phyloP scores from a whole-genome alignment of 257 asterid species.

The Petrea volubilis region DNA sequence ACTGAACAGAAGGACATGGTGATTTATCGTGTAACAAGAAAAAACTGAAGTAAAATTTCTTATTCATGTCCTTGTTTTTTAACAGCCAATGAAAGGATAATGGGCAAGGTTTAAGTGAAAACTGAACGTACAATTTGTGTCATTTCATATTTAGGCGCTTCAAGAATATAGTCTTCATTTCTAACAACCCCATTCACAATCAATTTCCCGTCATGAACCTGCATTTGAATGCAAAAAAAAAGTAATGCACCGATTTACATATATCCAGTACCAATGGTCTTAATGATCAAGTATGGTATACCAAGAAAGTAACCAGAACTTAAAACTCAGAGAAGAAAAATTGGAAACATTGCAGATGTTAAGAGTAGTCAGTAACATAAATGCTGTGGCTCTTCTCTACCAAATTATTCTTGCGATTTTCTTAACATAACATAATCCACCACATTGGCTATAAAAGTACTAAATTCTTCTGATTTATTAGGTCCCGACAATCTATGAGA shows the following conservation, averaged over 20 bases:
- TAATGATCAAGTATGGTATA: neutral
- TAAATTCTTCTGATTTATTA: neutral
- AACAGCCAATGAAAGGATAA: neutral
- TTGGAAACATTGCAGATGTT: neutral
- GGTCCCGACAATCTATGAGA: conserved; percentile 1
- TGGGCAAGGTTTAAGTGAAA: neutral
- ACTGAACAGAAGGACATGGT: neutral
- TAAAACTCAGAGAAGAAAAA: neutral
- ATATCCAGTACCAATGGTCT: neutral
- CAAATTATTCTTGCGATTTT: neutral
- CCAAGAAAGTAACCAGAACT: neutral
- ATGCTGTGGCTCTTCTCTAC: neutral
- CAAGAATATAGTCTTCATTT: conserved; percentile 71
- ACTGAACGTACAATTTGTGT: conserved; percentile 57
- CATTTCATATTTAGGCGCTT: conserved; percentile 89
- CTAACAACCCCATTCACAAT: conserved; percentile 83
- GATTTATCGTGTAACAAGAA: neutral
- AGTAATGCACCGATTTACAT: neutral
- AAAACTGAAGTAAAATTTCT: neutral
- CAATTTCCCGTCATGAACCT: conserved; percentile 91
- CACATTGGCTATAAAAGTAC: neutral
- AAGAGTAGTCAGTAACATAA: neutral
- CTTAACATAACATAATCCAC: neutral
- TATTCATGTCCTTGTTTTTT: neutral
- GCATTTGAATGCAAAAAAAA: conserved; percentile 30